phyloP scores from a whole-genome alignment of 2,329 filamentous ascomycete genomes.

The Talaromyces amestolkiae region DNA sequence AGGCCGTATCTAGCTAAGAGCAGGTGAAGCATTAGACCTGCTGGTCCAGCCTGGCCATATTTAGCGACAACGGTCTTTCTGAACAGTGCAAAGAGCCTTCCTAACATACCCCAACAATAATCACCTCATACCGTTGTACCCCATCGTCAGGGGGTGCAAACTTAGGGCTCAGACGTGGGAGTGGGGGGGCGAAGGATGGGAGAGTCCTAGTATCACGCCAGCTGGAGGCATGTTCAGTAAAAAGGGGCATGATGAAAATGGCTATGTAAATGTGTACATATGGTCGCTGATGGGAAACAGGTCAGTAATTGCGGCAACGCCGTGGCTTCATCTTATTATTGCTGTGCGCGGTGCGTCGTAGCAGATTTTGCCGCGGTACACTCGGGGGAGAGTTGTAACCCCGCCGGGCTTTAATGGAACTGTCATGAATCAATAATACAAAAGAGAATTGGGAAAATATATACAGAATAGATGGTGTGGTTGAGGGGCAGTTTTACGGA shows the following conservation, averaged over 20 bases:
- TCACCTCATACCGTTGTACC: neutral
- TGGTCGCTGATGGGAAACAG: neutral
- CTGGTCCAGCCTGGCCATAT: neutral
- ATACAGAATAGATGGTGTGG: too few species aligned
- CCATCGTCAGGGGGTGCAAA: neutral
- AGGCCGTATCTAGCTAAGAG: neutral
- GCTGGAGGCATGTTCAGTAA: neutral
- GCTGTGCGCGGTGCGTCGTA: neutral
- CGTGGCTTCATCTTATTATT: neutral
- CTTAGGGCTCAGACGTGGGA: neutral
- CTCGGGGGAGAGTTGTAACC: neutral
- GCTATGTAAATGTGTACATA: neutral
- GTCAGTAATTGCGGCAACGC: neutral
- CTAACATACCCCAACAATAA: neutral
- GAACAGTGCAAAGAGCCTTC: neutral
- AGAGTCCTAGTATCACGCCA: neutral
- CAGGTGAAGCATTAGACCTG: neutral
- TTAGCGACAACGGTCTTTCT: neutral
- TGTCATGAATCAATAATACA: neutral
- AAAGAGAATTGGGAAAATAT: too few species aligned
- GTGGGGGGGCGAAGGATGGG: neutral
- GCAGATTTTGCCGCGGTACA: neutral
- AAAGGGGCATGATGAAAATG: neutral
- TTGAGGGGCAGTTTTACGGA: too few species aligned
- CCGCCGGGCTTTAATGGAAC: neutral